Conservation (phyloP, 441 rosid species). For the Heliophila coronopifolia region DNA sequence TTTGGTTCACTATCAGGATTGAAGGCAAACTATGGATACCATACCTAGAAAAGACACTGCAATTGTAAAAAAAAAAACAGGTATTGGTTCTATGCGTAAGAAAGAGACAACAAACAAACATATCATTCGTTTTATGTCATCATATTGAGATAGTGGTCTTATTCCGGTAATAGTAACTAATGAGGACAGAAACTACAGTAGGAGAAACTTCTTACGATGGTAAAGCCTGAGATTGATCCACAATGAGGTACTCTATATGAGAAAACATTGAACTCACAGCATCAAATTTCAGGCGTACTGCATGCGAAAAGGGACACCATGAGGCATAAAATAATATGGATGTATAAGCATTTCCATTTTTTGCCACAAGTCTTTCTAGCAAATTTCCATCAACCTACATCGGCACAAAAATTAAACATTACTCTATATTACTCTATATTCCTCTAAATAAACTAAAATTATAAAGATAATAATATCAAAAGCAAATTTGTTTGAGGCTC, state of each 20-base stretch:
- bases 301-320: slow-evolving; percentile 68
- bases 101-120: neutral
- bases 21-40: slow-evolving; percentile 80
- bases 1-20: slow-evolving; percentile 55
- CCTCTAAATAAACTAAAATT: too few relatives aligned
- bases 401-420: slow-evolving; percentile 1
- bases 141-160: neutral
- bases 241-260: slow-evolving; percentile 55
- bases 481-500: slow-evolving; percentile 5
- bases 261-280: slow-evolving; percentile 69
- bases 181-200: too few relatives aligned
- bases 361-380: slow-evolving; percentile 40
- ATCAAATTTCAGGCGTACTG: slow-evolving; percentile 41
- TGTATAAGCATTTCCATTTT: slow-evolving; percentile 12
- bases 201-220: slow-evolving; percentile 73
- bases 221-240: slow-evolving; percentile 58
- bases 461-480: too few relatives aligned
- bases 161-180: neutral
- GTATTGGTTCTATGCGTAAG: too few relatives aligned
- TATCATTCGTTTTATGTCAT: neutral
- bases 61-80: too few relatives aligned
- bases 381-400: slow-evolving; percentile 67
- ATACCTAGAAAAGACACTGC: slow-evolving; percentile 66
- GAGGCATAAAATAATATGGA: slow-evolving; percentile 76
- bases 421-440: too few relatives aligned